Evolutionary conservation across 495 filamentous ascomycete genomes (phyloP), one percentile per base, ranked within the genome.

Genomic region (Aspergillus sclerotiicarbonarius): DNA sequence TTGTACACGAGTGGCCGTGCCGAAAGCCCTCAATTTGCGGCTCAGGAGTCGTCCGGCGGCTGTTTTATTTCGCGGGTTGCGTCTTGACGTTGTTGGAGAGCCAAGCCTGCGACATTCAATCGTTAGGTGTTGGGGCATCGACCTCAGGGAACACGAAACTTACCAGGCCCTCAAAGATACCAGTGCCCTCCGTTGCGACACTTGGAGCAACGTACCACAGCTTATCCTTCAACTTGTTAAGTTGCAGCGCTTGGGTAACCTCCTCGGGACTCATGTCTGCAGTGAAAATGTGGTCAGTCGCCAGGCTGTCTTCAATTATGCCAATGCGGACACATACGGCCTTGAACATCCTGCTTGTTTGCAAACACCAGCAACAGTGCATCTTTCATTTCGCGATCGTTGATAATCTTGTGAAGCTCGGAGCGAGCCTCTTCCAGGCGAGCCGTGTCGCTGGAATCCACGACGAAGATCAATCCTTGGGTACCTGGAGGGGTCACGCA

Each of bases 361-460:
- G 95, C 95, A 72, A 98, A 96, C 30, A 98, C 94, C 39, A 98
- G 75, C 52, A 98, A 76, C 62, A 97, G 75, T 21, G 91, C 90
- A 69, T 98, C 94, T 76, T 92, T 94, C 94, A 98, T 98, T 83
- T 98, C 94, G 47, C 92, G 83, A 68, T 98, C 94, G 66, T 92
- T 90, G 70, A 98, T 96, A 67, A 98, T 97, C 63, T 92, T 89
- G 67, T 96, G 89, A 33, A 98, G 78, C 68, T 98, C 94, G 49
- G 85, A 88, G 60, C 85, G 82, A 44, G 94, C 95, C 73, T 98
- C 94, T 30, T 93, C 88, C 72, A 98, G 87, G 41, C 94, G 84
- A 41, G 82, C 83, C 21, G 85, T 87, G 69, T 98, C 94, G 61
- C 85, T 88, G 43, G 90, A 95, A 71, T 98, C 94, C 62, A 98